Evolutionary conservation across 2,329 filamentous ascomycete species (phyloP), one percentile per base, ranked within the genome.

Genomic region (Paraphoma sp.): DNA sequence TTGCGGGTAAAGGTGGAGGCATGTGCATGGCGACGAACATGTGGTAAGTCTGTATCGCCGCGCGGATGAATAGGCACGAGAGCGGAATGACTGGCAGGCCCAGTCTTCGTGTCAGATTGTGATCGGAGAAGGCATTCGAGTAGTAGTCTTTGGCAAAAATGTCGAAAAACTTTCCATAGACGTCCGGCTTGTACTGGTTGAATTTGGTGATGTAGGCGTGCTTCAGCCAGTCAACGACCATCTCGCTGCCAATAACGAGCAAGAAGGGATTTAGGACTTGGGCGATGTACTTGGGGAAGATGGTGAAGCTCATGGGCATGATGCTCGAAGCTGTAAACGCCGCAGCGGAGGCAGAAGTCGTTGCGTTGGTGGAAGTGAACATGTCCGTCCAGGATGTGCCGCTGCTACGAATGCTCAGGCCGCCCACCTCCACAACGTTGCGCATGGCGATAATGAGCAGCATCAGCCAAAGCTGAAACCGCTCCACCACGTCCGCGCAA

Each of bases 161-260:
- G 71, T 99, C 96, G 14, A 98, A 84, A 72, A 95, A 97, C 23
- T 93, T 87, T 50, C 87, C 86, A 75, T 99, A 99, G 53, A 99
- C 90, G 6, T 86, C 87, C 3, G 95, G 95, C 62, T 95, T 94
- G 65, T 93, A 93, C 68, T 96, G 97, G 82, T 99, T 99, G 81
- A 99, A 99, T 74, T 99, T 99, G 73, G 89, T 93, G 74, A 99
- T 96, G 74, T 98, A 99, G 18, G 92, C 92, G 73, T 99, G 96
- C 76, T 99, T 99, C 75, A 97, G 86, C 86, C 91, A 93, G 77
- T 99, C 95, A 1, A 99, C 95, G 8, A 97, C 80, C 89, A 97
- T 97, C 78, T 99, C 95, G 60, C 93, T 97, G 1, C 93, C 94
- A 6, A 99, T 86, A 0, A 99, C 96, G 7, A 99, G 88, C 11